A percentile compares a stretch with the other conserved stretches of the same genome.
Conservation (phyloP, 192 early-diverging fungal species). For the Backusella westeae region DNA sequence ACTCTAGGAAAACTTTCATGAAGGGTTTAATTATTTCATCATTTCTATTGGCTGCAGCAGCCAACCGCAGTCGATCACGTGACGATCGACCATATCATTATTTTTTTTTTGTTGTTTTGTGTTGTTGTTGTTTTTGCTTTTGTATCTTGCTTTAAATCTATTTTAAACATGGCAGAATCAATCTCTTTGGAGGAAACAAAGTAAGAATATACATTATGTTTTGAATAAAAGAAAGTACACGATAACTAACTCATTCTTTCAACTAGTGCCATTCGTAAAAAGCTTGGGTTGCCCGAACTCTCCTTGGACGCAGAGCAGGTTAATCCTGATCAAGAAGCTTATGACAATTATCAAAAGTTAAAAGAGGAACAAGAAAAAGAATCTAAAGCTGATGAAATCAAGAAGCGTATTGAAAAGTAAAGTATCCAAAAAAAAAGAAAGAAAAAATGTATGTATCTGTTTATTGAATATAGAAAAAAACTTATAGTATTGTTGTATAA, state of each 20-base stretch:
- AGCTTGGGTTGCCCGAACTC: conserved; percentile 50
- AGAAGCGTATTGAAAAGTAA: conserved; percentile 55
- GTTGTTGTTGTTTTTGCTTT: background rate
- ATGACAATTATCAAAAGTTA: conserved; percentile 55
- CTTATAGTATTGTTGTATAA: conserved; percentile 8
- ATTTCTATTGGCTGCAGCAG: too few relatives aligned
- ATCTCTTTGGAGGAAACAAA: conserved; percentile 55
- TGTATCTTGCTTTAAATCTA: background rate
- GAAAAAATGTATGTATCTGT: background rate
- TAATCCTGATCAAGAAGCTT: conserved; percentile 42
- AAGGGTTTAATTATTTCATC: too few relatives aligned
- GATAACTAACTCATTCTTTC: background rate
- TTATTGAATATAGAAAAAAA: background rate
- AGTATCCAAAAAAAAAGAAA: background rate
- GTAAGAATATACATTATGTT: conserved; percentile 23
- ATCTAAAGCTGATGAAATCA: conserved; percentile 46
- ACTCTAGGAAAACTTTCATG: too few relatives aligned
- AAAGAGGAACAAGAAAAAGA: conserved; percentile 52
- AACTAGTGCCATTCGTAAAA: conserved; percentile 49
- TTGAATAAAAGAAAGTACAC: background rate
- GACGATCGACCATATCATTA: background rate
- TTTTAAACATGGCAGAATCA: conserved; percentile 32
- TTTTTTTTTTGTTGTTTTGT: background rate
- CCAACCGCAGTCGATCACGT: background rate
- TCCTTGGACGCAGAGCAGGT: conserved; percentile 28